Percentiles rank a stretch among this genome's conserved stretches.
Conservation (phyloP, 257 asterid genomes). For the Primulina eburnea region DNA sequence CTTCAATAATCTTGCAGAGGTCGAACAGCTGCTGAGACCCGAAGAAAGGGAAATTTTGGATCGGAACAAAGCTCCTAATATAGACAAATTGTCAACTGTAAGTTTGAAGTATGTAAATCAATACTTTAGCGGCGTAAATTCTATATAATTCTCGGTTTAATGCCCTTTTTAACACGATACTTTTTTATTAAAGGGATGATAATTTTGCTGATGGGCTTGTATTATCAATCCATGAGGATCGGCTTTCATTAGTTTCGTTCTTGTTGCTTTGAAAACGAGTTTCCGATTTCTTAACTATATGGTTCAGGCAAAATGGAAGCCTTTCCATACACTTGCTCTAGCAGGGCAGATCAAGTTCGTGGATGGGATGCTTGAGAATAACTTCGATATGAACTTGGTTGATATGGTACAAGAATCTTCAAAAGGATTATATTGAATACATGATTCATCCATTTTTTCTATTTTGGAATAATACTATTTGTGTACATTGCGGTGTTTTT, state of each 20-base stretch:
- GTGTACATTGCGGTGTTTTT: conserved; percentile 24
- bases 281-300: conserved; percentile 9
- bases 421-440: conserved; percentile 15
- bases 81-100: conserved; percentile 71
- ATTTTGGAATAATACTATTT: background rate
- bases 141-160: background rate
- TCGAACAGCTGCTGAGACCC: conserved; percentile 64
- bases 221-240: conserved; percentile 3
- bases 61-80: conserved; percentile 42
- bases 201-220: background rate
- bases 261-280: conserved; percentile 3
- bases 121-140: conserved; percentile 3
- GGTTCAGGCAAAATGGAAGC: conserved; percentile 74
- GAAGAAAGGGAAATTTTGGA: conserved; percentile 77
- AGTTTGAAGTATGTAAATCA: conserved; percentile 25
- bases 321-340: conserved; percentile 72
- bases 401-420: conserved; percentile 51
- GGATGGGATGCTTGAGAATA: conserved; percentile 65
- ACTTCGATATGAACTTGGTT: conserved; percentile 43
- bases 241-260: conserved; percentile 1
- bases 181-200: background rate
- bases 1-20: conserved; percentile 48
- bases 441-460: conserved; percentile 2
- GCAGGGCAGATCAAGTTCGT: conserved; percentile 81
- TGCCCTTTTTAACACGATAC: background rate